Evolutionary conservation across 2,329 filamentous ascomycete genomes (phyloP).

Genomic region (Aspergillus flavus): DNA sequence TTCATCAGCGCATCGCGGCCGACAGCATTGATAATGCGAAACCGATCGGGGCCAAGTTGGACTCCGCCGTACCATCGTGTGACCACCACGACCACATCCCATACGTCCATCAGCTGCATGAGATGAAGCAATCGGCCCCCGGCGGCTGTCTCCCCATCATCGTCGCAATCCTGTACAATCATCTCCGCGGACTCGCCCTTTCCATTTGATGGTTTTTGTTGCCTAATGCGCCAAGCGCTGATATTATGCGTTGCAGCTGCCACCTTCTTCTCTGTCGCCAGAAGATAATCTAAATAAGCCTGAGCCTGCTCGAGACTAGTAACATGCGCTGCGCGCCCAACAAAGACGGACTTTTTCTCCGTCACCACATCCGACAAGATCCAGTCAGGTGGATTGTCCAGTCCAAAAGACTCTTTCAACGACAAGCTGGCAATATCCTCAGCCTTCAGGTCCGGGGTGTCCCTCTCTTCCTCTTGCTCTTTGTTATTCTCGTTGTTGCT

Average conservation of each 20-base stretch:
- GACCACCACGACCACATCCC: conserved; percentile 91
- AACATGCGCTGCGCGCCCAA: conserved; percentile 75
- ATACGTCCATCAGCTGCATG: conserved; percentile 92
- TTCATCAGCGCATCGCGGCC: conserved; percentile 82
- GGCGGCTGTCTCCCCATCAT: conserved; percentile 93
- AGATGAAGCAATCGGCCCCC: conserved; percentile 83
- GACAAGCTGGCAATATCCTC: conserved; percentile 31
- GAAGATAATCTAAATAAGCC: conserved; percentile 70
- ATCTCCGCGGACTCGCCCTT: conserved; percentile 47
- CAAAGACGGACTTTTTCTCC: conserved; percentile 85
- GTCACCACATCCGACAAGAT: conserved; percentile 70
- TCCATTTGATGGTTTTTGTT: conserved; percentile 23
- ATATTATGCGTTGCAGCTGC: conserved; percentile 94
- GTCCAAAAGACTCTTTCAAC: conserved; percentile 31
- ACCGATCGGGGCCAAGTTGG: conserved; percentile 83
- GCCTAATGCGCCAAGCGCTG: conserved; percentile 82
- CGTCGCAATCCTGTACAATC: conserved; percentile 85
- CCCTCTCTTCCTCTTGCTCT: conserved; percentile 17
- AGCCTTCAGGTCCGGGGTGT: conserved; percentile 12
- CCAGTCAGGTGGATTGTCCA: conserved; percentile 63
- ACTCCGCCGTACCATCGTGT: conserved; percentile 94
- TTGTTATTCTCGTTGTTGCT: conserved; percentile 13
- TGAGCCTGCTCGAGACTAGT: conserved; percentile 71
- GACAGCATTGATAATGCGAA: conserved; percentile 84
- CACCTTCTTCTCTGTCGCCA: conserved; percentile 80